Evolutionary conservation across 306 rosid species (phyloP).

Genomic region (Corylus avellana): DNA sequence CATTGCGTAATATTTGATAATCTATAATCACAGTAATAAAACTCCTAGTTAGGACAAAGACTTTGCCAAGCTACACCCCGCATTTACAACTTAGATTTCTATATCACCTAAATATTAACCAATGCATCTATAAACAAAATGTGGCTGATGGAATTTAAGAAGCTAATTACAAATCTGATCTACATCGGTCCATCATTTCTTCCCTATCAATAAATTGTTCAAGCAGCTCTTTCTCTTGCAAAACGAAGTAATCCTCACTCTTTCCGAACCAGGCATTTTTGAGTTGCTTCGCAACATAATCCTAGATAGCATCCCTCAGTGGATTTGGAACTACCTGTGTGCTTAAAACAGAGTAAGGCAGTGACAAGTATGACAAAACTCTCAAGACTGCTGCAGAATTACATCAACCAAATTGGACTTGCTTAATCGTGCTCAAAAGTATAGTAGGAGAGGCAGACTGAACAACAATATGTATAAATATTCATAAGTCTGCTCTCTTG

Average conservation of each 20-base stretch:
- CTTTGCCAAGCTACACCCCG: too few relatives aligned
- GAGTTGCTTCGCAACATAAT: slow-evolving; percentile 52
- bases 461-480: not conserved
- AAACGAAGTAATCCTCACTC: slow-evolving; percentile 61
- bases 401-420: slow-evolving; percentile 26
- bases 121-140: too few relatives aligned
- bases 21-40: not conserved
- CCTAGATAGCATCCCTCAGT: slow-evolving; percentile 61
- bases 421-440: slow-evolving; percentile 5
- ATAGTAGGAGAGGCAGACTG: not conserved
- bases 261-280: slow-evolving; percentile 59
- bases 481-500: not conserved
- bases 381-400: slow-evolving; percentile 69
- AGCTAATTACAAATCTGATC: slow-evolving; percentile 26
- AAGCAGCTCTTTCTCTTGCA: slow-evolving; percentile 62
- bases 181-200: slow-evolving; percentile 43
- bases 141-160: slow-evolving; percentile 4
- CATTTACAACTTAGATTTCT: too few relatives aligned
- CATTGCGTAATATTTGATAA: not conserved
- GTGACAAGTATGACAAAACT: slow-evolving; percentile 70
- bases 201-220: slow-evolving; percentile 87
- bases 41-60: too few relatives aligned
- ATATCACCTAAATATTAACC: too few relatives aligned
- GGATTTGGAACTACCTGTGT: slow-evolving; percentile 61
- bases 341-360: slow-evolving; percentile 67